Evolutionary conservation across 805 yeast species (phyloP).

Genomic region (Wickerhamiella bombiphila): DNA sequence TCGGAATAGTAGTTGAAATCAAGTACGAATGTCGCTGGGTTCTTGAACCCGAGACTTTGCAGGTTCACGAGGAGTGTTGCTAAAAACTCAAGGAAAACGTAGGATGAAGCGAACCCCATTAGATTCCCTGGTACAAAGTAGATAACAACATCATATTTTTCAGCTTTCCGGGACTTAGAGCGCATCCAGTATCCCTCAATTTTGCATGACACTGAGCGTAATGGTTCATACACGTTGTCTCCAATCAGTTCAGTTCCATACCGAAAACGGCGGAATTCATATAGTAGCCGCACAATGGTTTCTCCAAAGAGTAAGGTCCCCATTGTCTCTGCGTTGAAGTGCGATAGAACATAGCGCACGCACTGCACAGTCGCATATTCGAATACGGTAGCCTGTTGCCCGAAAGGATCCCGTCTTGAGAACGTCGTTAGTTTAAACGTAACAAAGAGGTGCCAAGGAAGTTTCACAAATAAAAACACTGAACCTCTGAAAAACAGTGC

Average conservation of each 20-base stretch:
- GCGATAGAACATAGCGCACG: constrained; percentile 17
- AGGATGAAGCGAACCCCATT: constrained; percentile 25
- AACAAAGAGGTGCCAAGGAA: constrained; percentile 17
- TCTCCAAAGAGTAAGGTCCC: constrained; percentile 18
- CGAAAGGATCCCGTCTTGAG: constrained; percentile 17
- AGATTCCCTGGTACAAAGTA: constrained; percentile 31
- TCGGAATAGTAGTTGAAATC: constrained; percentile 18
- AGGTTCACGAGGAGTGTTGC: constrained; percentile 29
- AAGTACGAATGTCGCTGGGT: constrained; percentile 32
- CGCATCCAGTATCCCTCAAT: constrained; percentile 25
- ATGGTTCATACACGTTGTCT: constrained; percentile 14
- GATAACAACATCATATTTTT: constrained; percentile 28
- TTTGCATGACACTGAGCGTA: not conserved
- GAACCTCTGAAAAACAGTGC: constrained; percentile 1
- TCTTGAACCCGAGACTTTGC: constrained; percentile 34
- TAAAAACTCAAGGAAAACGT: constrained; percentile 33
- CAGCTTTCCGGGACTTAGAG: constrained; percentile 21
- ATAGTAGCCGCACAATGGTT: constrained; percentile 14
- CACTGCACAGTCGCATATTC: constrained; percentile 17
- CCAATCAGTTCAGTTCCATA: constrained; percentile 22
- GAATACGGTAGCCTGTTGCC: constrained; percentile 14
- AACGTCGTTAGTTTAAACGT: constrained; percentile 17
- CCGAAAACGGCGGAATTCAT: constrained; percentile 18
- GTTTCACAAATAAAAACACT: constrained; percentile 10
- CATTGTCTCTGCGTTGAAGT: constrained; percentile 14